These are phyloP conservation scores for Saccharomyces jurei DNA, from an alignment of 805 yeast species.

Conservation along the genomic window DNA sequence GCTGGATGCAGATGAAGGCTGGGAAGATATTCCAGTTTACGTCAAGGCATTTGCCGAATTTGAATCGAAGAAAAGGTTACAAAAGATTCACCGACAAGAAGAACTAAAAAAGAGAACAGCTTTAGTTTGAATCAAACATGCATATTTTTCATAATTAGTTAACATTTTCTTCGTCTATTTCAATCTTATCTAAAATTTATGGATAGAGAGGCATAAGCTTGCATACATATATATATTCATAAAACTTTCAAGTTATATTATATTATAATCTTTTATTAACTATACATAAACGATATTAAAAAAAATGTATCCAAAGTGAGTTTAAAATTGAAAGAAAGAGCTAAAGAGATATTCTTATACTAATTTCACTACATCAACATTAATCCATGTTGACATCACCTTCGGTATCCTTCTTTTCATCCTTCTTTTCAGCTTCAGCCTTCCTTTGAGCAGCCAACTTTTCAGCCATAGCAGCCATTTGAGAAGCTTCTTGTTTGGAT, in stretches of 20 bases:
- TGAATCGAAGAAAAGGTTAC: conserved; percentile 54
- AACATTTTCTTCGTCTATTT: not conserved
- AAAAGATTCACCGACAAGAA: conserved; percentile 14
- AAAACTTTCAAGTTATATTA: not conserved
- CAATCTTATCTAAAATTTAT: not conserved
- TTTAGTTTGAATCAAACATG: not conserved
- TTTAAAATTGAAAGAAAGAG: not conserved
- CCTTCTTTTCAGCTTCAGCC: conserved; percentile 34
- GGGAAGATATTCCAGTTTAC: conserved; percentile 62
- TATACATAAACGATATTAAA: conserved; percentile 7
- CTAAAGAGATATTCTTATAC: not conserved
- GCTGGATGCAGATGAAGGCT: conserved; percentile 31
- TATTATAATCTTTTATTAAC: conserved; percentile 5
- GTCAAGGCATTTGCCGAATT: conserved; percentile 78
- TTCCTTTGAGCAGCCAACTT: conserved; percentile 73
- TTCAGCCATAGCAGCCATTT: conserved; percentile 76
- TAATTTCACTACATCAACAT: not conserved
- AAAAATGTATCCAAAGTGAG: conserved; percentile 1
- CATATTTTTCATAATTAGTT: not conserved
- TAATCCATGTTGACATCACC: conserved; percentile 36
- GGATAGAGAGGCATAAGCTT: not conserved
- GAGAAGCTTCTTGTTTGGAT: conserved; percentile 78
- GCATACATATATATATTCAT: not conserved
- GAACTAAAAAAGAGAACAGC: conserved; percentile 3
- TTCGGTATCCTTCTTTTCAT: conserved; percentile 29